Percentiles rank a stretch among this genome's conserved stretches.
These are phyloP conservation scores for Hymenoscyphus fraxineus DNA, from an alignment of 2,329 filamentous ascomycete species.

Conservation along the genomic window DNA sequence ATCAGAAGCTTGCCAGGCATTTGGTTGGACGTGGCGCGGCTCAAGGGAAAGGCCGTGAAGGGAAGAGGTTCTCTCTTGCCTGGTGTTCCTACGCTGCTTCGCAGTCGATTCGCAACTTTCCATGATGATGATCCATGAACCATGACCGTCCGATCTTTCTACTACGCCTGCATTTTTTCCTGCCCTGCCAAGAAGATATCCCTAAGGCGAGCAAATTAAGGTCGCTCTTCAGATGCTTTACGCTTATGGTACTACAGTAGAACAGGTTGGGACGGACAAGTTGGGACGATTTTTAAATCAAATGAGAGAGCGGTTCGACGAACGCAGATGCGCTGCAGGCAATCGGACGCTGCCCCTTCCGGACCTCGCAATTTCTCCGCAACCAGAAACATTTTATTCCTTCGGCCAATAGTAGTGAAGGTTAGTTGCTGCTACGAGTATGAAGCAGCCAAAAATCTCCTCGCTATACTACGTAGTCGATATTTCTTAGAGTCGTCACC, in stretches of 20 bases:
- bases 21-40: slow-evolving; percentile 15
- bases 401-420: background rate
- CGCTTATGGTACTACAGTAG: background rate
- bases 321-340: slow-evolving; percentile 13
- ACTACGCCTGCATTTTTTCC: background rate
- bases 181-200: background rate
- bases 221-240: slow-evolving; percentile 14
- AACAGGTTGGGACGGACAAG: slow-evolving; percentile 7
- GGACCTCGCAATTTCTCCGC: slow-evolving; percentile 13
- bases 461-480: background rate
- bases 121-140: background rate
- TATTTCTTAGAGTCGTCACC: background rate
- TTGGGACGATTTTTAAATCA: background rate
- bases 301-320: slow-evolving; percentile 1
- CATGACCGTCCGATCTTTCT: slow-evolving; percentile 12
- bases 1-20: slow-evolving; percentile 11
- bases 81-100: background rate
- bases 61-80: slow-evolving; percentile 4
- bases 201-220: slow-evolving; percentile 10
- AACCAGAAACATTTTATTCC: background rate
- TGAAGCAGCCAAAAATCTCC: no score
- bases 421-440: background rate
- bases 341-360: slow-evolving; percentile 17
- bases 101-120: slow-evolving; percentile 3
- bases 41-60: slow-evolving; percentile 7